Evolutionary conservation across 1,284 basidiomycete genomes (phyloP).

Genomic region (Malassezia restricta): DNA sequence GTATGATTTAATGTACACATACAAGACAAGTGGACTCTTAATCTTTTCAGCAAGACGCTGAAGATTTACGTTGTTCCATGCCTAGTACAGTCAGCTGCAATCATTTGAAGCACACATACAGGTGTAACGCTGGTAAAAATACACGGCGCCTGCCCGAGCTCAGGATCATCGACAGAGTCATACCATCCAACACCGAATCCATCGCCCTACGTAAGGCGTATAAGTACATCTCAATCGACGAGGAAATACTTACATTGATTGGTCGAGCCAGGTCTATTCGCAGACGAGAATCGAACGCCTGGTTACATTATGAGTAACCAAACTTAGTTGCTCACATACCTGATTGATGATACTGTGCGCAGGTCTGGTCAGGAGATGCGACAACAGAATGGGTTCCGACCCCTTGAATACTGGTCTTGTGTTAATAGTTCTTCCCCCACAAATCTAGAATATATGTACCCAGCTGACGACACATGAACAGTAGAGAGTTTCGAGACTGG

Average conservation of each 20-base stretch:
- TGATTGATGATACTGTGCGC: constrained; percentile 66
- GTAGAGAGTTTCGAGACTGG: too few relatives aligned
- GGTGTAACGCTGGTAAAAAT: constrained; percentile 90
- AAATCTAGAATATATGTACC: too few relatives aligned
- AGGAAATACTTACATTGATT: constrained; percentile 23
- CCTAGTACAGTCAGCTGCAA: constrained; percentile 2
- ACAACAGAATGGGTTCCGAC: constrained; percentile 26
- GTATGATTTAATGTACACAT: background rate
- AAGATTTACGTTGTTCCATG: constrained; percentile 42
- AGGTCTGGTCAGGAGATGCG: constrained; percentile 70
- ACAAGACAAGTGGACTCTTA: constrained; percentile 37
- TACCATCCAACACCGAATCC: constrained; percentile 86
- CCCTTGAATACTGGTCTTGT: constrained; percentile 31
- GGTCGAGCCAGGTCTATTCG: constrained; percentile 47
- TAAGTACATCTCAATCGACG: background rate
- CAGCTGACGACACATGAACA: too few relatives aligned
- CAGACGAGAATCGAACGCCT: constrained; percentile 37
- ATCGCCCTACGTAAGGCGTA: constrained; percentile 53
- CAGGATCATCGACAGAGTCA: constrained; percentile 23
- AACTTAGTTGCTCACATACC: background rate
- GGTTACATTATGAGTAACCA: background rate
- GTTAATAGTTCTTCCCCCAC: too few relatives aligned
- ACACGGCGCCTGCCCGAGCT: constrained; percentile 54
- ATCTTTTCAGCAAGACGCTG: constrained; percentile 41
- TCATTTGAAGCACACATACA: background rate